Conservation (phyloP, 1,139 yeast genomes). For the Lipomyces yarrowii region DNA sequence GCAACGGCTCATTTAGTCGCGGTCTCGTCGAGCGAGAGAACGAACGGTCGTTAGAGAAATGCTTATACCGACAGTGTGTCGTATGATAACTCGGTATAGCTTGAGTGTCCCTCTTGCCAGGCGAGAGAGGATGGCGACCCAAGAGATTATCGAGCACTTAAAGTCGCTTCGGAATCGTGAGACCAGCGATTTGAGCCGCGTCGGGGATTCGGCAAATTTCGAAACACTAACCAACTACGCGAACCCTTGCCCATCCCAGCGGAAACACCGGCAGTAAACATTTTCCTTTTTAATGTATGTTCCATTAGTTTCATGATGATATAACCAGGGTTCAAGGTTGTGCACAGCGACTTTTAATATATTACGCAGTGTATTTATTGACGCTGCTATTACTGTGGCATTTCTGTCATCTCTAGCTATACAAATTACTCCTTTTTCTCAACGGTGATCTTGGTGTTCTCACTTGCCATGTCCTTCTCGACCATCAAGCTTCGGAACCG, state of each 20-base stretch:
- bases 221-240: background rate
- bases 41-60: background rate
- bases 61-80: background rate
- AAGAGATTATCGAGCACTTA: background rate
- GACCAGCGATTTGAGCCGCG: background rate
- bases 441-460: conserved; percentile 21
- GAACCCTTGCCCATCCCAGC: background rate
- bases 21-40: background rate
- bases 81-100: background rate
- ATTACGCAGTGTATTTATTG: too few relatives aligned
- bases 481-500: conserved; percentile 35
- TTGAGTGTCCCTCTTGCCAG: background rate
- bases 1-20: background rate
- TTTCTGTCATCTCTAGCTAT: background rate
- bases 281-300: too few relatives aligned
- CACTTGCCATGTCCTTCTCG: conserved; percentile 28
- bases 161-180: background rate
- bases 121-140: background rate
- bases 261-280: too few relatives aligned
- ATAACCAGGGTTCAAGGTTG: too few relatives aligned
- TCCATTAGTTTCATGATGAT: too few relatives aligned
- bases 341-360: too few relatives aligned
- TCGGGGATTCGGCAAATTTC: background rate
- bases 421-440: conserved; percentile 18
- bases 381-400: too few relatives aligned